Evolutionary conservation across 805 yeast genomes (phyloP), one percentile per base, ranked within the genome.

Genomic region (Pichia manshurica): DNA sequence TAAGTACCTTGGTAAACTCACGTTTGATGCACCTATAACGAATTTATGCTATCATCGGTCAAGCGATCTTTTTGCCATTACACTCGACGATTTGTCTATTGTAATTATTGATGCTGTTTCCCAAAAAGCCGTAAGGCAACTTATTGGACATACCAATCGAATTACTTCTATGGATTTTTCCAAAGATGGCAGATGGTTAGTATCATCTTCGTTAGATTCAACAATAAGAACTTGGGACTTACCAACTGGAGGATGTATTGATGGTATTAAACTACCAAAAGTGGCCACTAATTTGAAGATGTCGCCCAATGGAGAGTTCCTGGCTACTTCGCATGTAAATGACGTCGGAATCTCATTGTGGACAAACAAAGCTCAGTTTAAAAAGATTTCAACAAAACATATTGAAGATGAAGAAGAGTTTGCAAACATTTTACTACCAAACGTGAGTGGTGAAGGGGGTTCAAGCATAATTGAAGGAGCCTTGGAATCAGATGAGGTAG

Each of bases 221-320:
- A 89, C 98, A 0, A 72, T 93, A 42, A 78, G 99, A 59, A 88
- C 96, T 0, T 93, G 98, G 98, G 98, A 93, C 64, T 75, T 93
- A 50, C 98, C 98, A 37, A 85, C 96, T 1, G 98, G 99, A 42
- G 87, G 90, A 1, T 91, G 98, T 65, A 88, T 93, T 48, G 99
- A 93, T 68, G 97, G 96, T 53, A 81, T 91, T 16, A 69, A 71
- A 45, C 74, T 93, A 22, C 80, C 84, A 1, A 79, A 74, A 56
- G 90, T 89, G n/a, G 95, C 84, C 3, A 88, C 97, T 0, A 71
- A 77, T 46, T 72, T 95, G 29, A 79, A 82, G 59, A 77, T 93
- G 53, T 86, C 96, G 15, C 95, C 95, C 2, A 73, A 81, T 47
- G 96, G 96, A 39, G 97, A 93, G 56, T 79, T 82, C 64, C 72